phyloP scores from a whole-genome alignment of 139 green algal genomes.

The Chlamydomonas sp. region DNA sequence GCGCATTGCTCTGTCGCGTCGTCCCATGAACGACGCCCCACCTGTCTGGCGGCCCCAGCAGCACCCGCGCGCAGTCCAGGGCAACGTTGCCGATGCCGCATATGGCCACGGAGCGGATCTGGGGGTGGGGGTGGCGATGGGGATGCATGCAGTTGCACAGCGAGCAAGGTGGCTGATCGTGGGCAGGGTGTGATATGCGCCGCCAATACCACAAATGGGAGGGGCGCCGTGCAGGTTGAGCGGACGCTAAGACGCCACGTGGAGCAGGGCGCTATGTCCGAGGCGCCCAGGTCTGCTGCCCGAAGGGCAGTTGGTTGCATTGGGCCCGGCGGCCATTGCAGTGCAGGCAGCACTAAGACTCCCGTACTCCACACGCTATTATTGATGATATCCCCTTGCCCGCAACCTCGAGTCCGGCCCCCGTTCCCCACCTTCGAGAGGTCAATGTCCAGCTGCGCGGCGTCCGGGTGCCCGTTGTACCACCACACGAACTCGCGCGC shows the following conservation, averaged over 20 bases:
- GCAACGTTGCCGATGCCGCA: constrained; percentile 89
- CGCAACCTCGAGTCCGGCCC: neutral
- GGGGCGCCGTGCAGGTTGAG: too few species aligned
- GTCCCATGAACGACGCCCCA: neutral
- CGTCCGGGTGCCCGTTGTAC: constrained; percentile 98
- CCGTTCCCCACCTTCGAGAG: constrained; percentile 46
- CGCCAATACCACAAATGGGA: too few species aligned
- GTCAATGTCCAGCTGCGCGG: constrained; percentile 67
- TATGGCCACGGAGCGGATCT: constrained; percentile 39
- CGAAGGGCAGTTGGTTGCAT: too few species aligned
- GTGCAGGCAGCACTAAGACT: too few species aligned
- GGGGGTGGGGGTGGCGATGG: neutral
- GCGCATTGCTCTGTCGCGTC: too few species aligned
- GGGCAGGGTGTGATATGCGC: neutral
- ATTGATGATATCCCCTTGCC: neutral
- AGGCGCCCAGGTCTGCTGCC: too few species aligned
- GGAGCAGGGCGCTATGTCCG: too few species aligned
- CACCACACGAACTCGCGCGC: constrained; percentile 98
- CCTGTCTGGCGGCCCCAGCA: constrained; percentile 70
- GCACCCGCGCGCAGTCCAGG: constrained; percentile 92
- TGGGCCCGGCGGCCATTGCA: too few species aligned
- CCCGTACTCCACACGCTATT: neutral
- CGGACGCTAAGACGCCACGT: too few species aligned
- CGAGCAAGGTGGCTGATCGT: neutral
- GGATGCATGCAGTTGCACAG: too few species aligned